These are phyloP conservation scores for Fusarium buxicola DNA, from an alignment of 2,329 filamentous ascomycete genomes.

Conservation along the genomic window DNA sequence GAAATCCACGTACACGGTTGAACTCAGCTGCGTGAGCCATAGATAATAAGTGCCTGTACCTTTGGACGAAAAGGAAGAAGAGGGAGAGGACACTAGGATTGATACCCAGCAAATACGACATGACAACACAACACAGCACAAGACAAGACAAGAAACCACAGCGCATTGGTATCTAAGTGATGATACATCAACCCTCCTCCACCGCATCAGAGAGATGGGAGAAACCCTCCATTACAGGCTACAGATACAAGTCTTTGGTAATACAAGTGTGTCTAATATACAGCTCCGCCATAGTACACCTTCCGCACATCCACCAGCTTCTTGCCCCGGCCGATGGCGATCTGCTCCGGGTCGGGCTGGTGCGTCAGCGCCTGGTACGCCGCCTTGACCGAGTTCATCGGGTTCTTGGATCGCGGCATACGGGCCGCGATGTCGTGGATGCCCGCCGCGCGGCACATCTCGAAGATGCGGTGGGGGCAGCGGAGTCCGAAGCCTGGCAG, in stretches of 20 bases:
- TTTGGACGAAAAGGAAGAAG: background rate
- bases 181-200: constrained; percentile 25
- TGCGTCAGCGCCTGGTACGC: constrained; percentile 83
- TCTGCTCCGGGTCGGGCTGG: constrained; percentile 88
- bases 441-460: constrained; percentile 89
- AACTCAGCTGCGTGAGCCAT: too few species aligned
- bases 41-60: too few species aligned
- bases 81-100: constrained; percentile 18
- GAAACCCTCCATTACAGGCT: constrained; percentile 39
- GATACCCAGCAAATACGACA: constrained; percentile 34
- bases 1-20: background rate
- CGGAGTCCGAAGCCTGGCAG: constrained; percentile 88
- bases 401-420: constrained; percentile 88
- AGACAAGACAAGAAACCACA: constrained; percentile 7
- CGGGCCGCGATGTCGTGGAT: constrained; percentile 87
- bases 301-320: constrained; percentile 97
- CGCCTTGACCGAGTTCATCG: constrained; percentile 98
- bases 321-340: constrained; percentile 89
- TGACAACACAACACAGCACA: constrained; percentile 35
- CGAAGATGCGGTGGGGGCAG: constrained; percentile 90
- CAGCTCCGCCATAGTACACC: constrained; percentile 92
- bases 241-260: constrained; percentile 42
- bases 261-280: constrained; percentile 61
- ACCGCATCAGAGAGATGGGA: constrained; percentile 22
- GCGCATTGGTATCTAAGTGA: constrained; percentile 25